Base-by-base conservation (phyloP, 2,329 filamentous ascomycete genomes). In the Coniochaeta prunicola region DNA sequence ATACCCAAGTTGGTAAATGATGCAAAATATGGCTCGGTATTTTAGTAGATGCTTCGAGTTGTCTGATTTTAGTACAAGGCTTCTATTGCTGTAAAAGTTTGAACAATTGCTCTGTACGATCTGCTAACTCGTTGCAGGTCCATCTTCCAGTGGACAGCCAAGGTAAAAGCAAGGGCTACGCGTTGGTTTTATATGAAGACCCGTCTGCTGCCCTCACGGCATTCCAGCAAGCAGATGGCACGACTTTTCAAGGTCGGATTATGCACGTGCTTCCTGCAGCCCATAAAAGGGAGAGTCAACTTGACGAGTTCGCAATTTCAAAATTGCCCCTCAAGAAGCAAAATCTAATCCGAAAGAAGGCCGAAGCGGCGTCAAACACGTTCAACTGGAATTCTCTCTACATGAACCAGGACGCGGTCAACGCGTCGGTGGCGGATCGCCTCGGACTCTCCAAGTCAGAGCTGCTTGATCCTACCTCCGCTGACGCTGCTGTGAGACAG, bases 301-400 rank as follows among this genome's bases (percentile, higher is more conserved):
- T 97, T 54, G 90, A 97, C 70, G 94, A 97, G 65, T 94, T 89
- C 73, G 87, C 89, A 59, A 81, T 99, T 58, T 92, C 93, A 0
- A 96, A 97, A 72, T 74, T 99, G 65, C 93, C 94, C 17, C 77
- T 97, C 64, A 97, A 97, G 76, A 94, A 96, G 73, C 94, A 97
- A 73, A 91, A 91, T 66, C 84, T 96, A 67, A 89, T 97, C 65
- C 91, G 89, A 70, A 90, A 89, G 68, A 96, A 90, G 74, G 82
- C 87, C 56, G 88, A 93, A 67, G 90, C 92, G 24, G 82, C 89
- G 9, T 88, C 87, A 31, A 85, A 83, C 55, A 86, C 84, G 1
- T 97, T 97, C 76, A 96, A 93, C 71, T 99, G 94, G 94, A 99
- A 99, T 77, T 93, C 92, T n/a, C 79, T 99, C n/a, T 99, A 94